These are phyloP conservation scores for Fomitopsis palustris DNA, from an alignment of 1,284 basidiomycete genomes.

Conservation along the genomic window DNA sequence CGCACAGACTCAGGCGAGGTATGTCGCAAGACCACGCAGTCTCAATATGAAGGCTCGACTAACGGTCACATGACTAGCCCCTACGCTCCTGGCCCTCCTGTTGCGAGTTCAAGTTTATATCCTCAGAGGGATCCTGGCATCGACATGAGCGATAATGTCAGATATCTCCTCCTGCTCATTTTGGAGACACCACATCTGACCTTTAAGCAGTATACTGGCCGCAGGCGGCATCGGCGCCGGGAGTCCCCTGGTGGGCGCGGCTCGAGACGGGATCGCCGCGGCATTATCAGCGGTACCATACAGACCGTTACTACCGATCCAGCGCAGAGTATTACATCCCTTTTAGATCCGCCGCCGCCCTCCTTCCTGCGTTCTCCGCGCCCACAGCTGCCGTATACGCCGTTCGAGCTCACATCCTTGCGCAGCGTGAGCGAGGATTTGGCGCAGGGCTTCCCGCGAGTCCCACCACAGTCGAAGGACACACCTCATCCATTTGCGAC, in stretches of 20 bases:
- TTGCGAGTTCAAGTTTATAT: too few relatives aligned
- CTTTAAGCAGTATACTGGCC: background rate
- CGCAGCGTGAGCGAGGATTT: background rate
- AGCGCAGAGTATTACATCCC: background rate
- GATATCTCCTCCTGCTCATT: too few relatives aligned
- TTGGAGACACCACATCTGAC: too few relatives aligned
- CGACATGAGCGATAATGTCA: too few relatives aligned
- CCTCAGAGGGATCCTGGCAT: too few relatives aligned
- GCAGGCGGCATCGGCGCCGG: too few relatives aligned
- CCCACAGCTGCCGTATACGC: background rate
- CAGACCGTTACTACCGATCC: background rate
- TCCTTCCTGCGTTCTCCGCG: constrained; percentile 2
- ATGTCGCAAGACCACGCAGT: too few relatives aligned
- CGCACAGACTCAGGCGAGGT: background rate
- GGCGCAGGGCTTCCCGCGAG: constrained; percentile 3
- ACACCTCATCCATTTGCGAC: constrained; percentile 34
- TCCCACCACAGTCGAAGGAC: constrained; percentile 7
- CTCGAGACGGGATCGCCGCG: background rate
- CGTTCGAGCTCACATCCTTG: background rate
- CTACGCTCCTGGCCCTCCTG: too few relatives aligned
- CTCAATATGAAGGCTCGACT: too few relatives aligned
- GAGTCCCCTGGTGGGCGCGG: too few relatives aligned
- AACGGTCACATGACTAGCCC: background rate
- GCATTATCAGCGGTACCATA: background rate
- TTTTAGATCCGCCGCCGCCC: constrained; percentile 4